Evolutionary conservation across 169 alveolate species (phyloP).

Genomic region (Eimeria praecox): DNA sequence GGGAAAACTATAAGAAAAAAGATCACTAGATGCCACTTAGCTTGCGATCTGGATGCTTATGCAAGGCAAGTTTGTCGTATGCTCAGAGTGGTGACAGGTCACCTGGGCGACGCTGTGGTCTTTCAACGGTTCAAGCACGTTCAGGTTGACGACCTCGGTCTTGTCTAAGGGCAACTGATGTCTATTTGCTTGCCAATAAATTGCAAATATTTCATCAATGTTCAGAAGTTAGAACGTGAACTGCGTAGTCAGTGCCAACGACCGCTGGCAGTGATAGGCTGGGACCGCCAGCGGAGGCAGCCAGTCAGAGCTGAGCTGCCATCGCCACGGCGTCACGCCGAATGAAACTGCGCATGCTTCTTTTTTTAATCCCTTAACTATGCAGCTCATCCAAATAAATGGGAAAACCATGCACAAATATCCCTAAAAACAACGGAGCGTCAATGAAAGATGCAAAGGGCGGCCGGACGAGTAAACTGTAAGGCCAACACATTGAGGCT

Average conservation of each 20-base stretch:
- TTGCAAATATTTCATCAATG: slow-evolving; percentile 36
- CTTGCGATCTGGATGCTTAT: not conserved
- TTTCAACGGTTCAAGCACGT: slow-evolving; percentile 44
- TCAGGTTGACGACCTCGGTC: slow-evolving; percentile 13
- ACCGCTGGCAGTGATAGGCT: slow-evolving; percentile 49
- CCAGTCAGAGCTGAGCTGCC: slow-evolving; percentile 20
- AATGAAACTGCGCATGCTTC: not conserved
- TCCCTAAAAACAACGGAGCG: not conserved
- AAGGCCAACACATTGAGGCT: not conserved
- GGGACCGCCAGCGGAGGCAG: slow-evolving; percentile 42
- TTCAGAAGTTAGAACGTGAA: slow-evolving; percentile 32
- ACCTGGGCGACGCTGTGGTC: slow-evolving; percentile 73
- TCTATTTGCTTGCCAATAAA: slow-evolving; percentile 57
- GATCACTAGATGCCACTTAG: not conserved
- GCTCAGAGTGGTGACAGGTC: slow-evolving; percentile 59
- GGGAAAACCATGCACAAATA: not conserved
- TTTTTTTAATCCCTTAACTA: not conserved
- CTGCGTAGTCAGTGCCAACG: not conserved
- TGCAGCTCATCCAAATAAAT: not conserved
- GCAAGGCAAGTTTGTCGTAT: not conserved
- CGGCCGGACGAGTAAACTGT: not conserved
- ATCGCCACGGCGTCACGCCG: slow-evolving; percentile 22
- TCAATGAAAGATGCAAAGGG: not conserved
- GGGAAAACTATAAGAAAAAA: not conserved
- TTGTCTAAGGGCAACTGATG: slow-evolving; percentile 13